Evolutionary conservation across 306 rosid genomes (phyloP).

Genomic region (Amphicarpaea edgeworthii): DNA sequence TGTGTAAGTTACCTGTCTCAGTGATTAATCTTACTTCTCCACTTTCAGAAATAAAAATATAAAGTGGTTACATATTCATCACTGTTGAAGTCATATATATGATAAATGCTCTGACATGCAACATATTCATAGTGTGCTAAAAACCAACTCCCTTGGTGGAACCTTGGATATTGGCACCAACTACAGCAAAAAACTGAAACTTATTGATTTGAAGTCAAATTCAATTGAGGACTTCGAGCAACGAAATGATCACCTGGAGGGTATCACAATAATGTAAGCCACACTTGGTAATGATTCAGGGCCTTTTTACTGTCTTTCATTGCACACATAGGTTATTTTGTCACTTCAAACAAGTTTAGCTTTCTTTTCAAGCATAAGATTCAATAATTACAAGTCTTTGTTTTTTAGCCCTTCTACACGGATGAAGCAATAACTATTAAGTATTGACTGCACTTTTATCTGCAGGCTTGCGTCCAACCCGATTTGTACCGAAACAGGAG

Average conservation of each 20-base stretch:
- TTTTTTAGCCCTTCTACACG: not conserved
- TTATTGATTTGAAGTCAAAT: constrained; percentile 32
- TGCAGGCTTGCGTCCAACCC: constrained; percentile 61
- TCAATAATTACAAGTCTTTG: not conserved
- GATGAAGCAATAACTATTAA: too few species aligned
- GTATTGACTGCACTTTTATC: not conserved
- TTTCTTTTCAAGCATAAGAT: not conserved
- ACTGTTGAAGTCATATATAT: not conserved
- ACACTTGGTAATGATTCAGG: constrained; percentile 3
- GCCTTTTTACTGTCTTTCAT: not conserved
- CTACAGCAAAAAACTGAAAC: constrained; percentile 16
- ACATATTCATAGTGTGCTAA: constrained; percentile 34
- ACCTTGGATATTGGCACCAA: constrained; percentile 41
- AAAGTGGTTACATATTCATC: not conserved
- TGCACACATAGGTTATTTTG: not conserved
- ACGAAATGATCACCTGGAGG: not conserved
- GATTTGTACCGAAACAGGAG: constrained; percentile 40
- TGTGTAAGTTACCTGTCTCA: constrained; percentile 56
- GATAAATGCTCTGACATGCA: not conserved
- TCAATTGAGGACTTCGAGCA: not conserved
- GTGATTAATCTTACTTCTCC: not conserved
- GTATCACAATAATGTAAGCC: constrained; percentile 35
- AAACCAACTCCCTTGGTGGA: constrained; percentile 3
- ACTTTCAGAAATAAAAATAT: constrained; percentile 1
- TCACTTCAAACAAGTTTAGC: constrained; percentile 4